A percentile compares a stretch with the other conserved stretches of the same genome.
Evolutionary conservation across 495 filamentous ascomycete genomes (phyloP).

Genomic region (Hypoxylon lenormandii): DNA sequence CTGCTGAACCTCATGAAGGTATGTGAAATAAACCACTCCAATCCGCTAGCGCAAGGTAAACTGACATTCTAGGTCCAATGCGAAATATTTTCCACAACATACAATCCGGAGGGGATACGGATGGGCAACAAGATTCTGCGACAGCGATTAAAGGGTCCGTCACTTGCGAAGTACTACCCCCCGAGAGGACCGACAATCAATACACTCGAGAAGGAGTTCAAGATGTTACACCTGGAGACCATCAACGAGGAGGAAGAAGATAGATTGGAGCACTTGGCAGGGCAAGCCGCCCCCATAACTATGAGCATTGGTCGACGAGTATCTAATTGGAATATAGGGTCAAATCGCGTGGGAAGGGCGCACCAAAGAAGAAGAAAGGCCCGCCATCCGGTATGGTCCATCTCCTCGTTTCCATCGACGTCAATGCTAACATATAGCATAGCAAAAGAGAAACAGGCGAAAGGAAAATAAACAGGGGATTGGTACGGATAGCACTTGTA

Average conservation of each 20-base stretch:
- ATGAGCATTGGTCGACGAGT: neutral
- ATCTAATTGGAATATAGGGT: conserved; percentile 58
- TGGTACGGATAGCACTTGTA: conserved; percentile 20
- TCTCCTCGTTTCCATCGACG: neutral
- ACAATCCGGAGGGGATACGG: conserved; percentile 83
- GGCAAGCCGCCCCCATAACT: conserved; percentile 58
- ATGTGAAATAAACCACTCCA: conserved; percentile 20
- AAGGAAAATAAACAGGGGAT: conserved; percentile 1
- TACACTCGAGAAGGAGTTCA: conserved; percentile 74
- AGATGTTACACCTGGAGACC: conserved; percentile 66
- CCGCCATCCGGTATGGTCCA: conserved; percentile 67
- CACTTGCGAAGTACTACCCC: conserved; percentile 87
- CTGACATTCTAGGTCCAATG: conserved; percentile 76
- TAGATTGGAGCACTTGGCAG: conserved; percentile 78
- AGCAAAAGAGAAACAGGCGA: conserved; percentile 34
- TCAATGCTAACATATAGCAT: conserved; percentile 40
- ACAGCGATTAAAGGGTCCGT: conserved; percentile 81
- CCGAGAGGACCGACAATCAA: conserved; percentile 74
- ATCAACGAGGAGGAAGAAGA: conserved; percentile 81
- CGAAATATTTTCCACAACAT: conserved; percentile 88
- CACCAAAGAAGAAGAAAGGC: conserved; percentile 88
- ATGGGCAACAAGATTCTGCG: conserved; percentile 89
- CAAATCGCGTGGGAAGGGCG: conserved; percentile 84
- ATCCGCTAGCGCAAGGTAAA: conserved; percentile 3
- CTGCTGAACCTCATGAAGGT: conserved; percentile 84